These are phyloP conservation scores for Neurospora sp. DNA, from an alignment of 495 filamentous ascomycete genomes.

Conservation along the genomic window DNA sequence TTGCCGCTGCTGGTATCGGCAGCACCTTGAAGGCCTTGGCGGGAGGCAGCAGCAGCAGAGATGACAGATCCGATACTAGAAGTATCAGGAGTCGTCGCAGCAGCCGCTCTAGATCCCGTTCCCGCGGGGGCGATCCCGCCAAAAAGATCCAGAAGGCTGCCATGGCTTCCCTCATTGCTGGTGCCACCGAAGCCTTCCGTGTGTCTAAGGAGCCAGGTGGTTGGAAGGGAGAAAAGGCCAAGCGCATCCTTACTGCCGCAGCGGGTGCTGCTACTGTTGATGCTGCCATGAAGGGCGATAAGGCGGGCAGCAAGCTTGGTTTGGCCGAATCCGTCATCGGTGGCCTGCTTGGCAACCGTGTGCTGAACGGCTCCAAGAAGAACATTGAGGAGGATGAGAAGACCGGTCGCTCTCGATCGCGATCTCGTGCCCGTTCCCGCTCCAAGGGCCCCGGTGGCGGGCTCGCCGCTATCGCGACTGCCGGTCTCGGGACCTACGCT, in stretches of 20 bases:
- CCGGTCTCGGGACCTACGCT: constrained; percentile 65
- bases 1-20: constrained; percentile 59
- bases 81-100: constrained; percentile 43
- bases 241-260: constrained; percentile 78
- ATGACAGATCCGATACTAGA: constrained; percentile 41
- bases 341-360: constrained; percentile 69
- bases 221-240: constrained; percentile 79
- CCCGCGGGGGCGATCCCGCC: constrained; percentile 37
- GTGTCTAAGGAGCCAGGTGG: constrained; percentile 74
- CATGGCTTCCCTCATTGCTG: constrained; percentile 75
- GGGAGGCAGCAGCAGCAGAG: constrained; percentile 31
- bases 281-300: constrained; percentile 63
- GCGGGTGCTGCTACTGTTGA: constrained; percentile 77
- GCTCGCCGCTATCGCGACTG: constrained; percentile 58
- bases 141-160: constrained; percentile 74
- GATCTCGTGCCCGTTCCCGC: constrained; percentile 37
- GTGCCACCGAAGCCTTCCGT: constrained; percentile 80
- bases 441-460: constrained; percentile 37
- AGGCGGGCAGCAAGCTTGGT: constrained; percentile 53
- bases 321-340: constrained; percentile 69
- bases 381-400: constrained; percentile 44
- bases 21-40: constrained; percentile 45
- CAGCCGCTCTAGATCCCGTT: constrained; percentile 33
- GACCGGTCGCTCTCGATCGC: constrained; percentile 40
- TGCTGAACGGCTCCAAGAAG: constrained; percentile 66